phyloP scores from a whole-genome alignment of 805 yeast genomes.

The Phaffomyces opuntiae region DNA sequence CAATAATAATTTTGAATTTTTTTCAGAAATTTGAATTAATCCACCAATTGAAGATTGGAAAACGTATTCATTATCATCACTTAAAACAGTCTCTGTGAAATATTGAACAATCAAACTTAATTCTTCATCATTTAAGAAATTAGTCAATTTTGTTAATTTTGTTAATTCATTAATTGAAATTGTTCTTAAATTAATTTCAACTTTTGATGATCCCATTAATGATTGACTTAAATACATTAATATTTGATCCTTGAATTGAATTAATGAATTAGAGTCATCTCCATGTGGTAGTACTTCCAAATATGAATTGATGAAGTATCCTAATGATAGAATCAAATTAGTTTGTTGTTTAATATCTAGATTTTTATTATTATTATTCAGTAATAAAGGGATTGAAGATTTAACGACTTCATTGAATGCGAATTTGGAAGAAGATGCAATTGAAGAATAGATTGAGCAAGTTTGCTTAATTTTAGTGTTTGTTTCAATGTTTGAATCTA shows the following conservation, averaged over 20 bases:
- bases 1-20: slow-evolving; percentile 34
- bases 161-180: slow-evolving; percentile 60
- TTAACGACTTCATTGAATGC: slow-evolving; percentile 45
- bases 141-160: slow-evolving; percentile 42
- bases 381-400: slow-evolving; percentile 37
- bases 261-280: slow-evolving; percentile 30
- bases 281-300: slow-evolving; percentile 29
- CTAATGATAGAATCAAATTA: slow-evolving; percentile 49
- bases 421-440: slow-evolving; percentile 40
- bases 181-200: slow-evolving; percentile 64
- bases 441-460: slow-evolving; percentile 47
- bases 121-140: slow-evolving; percentile 48
- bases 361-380: slow-evolving; percentile 26
- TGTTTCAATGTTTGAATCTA: slow-evolving; percentile 43
- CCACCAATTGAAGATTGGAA: slow-evolving; percentile 49
- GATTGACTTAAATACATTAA: slow-evolving; percentile 63
- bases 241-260: slow-evolving; percentile 55
- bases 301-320: slow-evolving; percentile 49
- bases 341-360: slow-evolving; percentile 53
- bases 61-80: slow-evolving; percentile 43
- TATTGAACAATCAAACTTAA: slow-evolving; percentile 55
- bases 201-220: slow-evolving; percentile 55
- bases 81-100: slow-evolving; percentile 54
- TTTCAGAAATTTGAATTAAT: slow-evolving; percentile 38
- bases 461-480: slow-evolving; percentile 58